phyloP scores from a whole-genome alignment of 1,139 yeast genomes.

The Suhomyces kunorum region DNA sequence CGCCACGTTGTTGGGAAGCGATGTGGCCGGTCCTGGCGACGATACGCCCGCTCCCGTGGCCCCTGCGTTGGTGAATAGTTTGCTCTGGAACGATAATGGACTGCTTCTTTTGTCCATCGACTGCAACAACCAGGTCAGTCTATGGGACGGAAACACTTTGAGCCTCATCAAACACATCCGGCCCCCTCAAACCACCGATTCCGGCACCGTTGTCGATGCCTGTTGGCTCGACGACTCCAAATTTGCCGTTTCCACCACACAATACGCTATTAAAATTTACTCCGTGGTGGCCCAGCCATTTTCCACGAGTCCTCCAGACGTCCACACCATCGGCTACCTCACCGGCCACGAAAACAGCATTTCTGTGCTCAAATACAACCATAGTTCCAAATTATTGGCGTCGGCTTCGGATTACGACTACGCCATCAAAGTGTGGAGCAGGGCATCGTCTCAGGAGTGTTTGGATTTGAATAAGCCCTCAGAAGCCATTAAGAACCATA shows the following conservation, averaged over 20 bases:
- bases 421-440: slow-evolving; percentile 71
- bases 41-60: background rate
- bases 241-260: slow-evolving; percentile 68
- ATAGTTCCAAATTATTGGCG: slow-evolving; percentile 54
- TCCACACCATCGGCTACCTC: slow-evolving; percentile 58
- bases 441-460: slow-evolving; percentile 53
- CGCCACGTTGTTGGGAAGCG: slow-evolving; percentile 25
- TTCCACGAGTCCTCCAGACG: slow-evolving; percentile 19
- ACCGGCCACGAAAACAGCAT: slow-evolving; percentile 69
- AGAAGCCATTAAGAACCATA: slow-evolving; percentile 35
- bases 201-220: slow-evolving; percentile 24
- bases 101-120: slow-evolving; percentile 39
- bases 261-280: slow-evolving; percentile 59
- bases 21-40: slow-evolving; percentile 1
- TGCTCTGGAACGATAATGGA: slow-evolving; percentile 42
- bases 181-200: slow-evolving; percentile 13
- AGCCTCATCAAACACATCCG: slow-evolving; percentile 33
- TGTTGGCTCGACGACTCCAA: slow-evolving; percentile 75
- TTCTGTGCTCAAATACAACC: slow-evolving; percentile 57
- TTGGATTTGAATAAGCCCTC: slow-evolving; percentile 28
- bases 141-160: slow-evolving; percentile 44
- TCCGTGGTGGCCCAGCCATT: slow-evolving; percentile 34
- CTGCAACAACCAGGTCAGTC: slow-evolving; percentile 31
- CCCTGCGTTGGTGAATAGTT: slow-evolving; percentile 17
- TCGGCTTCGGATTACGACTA: slow-evolving; percentile 75